Evolutionary conservation across 2,329 filamentous ascomycete species (phyloP), one percentile per base, ranked within the genome.

Genomic region (Sporothrix globosa): DNA sequence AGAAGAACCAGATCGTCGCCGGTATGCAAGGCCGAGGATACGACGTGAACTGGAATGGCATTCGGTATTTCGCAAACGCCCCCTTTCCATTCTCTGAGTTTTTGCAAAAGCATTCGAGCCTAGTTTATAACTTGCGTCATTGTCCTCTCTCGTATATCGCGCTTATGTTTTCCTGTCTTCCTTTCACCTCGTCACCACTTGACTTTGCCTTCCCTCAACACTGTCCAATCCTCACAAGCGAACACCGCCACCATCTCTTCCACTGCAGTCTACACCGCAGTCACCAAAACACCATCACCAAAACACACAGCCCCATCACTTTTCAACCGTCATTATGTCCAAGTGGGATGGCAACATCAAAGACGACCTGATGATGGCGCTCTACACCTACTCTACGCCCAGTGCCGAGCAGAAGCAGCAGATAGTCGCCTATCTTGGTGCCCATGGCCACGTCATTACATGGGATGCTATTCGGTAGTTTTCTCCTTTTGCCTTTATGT

Each of bases 1-100:
- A 78, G 53, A 77, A 78, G 69, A 73, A 69, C 0, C 65, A 71
- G 9, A 73, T 77, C 13, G 74, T 75, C 13, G 11, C 21, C 1
- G 67, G 75, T 66, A 76, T 78, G 75, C 50, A 71, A 0, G n/a
- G 19, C 0, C 74, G 73, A 1, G 76, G 77, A 13, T 73, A 76
- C 53, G 72, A 76, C 14, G 73, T 76, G n/a, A 73, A 70, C 39
- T 81, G 79, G 79, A 81, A 81, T 54, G 78, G 73, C 24, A 78
- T 81, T 6, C 76, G 79, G 79, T 80, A 80, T 54, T 27, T 10
- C 44, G 44, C 48, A 3, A n/a, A 48, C 17, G 61, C 7, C n/a
- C 53, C 19, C 2, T 58, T 30, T 41, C 46, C 48, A 17, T 50
- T 27, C 41, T 39, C 6, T 27, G 11, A 30, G 21, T 52, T 52